Base-by-base conservation (phyloP, 768 basidiomycete genomes). In the Podaxis sp. region DNA sequence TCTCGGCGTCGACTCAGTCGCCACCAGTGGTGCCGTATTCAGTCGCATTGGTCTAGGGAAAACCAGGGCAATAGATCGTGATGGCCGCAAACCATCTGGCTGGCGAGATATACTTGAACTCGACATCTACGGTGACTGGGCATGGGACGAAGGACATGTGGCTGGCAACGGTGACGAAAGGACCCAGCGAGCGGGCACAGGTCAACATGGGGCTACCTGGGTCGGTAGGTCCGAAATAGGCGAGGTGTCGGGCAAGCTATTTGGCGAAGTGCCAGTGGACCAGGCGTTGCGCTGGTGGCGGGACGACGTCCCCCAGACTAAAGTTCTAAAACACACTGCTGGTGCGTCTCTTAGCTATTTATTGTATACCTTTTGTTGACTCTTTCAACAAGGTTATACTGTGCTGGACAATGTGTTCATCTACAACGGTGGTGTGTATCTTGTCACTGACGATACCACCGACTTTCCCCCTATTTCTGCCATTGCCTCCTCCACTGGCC, bases 361-460 rank as follows among this genome's bases (percentile, higher is more conserved):
- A 60, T 54, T 17, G 15, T 46, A 44, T 66, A 64, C 36, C 3
- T 7, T 12, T 52, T 52, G 52, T 36, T 46, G 36, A 22, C 8
- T 40, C 30, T 40, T 46, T 49, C 8, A 33, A 30, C 2, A 33
- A 95, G 95, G 95, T 3, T 92, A 87, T 75, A 93, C 91, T 0
- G 84, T 95, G 49, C 77, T 96, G 61, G 92, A 95, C 68, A 89
- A 92, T 64, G 80, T 93, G n/a, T 84, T 89, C 68, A 74, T 90
- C n/a, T 78, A 83, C 68, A 87, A 90, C 66, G 87, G 87, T 9
- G 85, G 86, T 2, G 82, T 93, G 64, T 92, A 86, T 72, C 73
- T 96, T 63, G 87, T 96, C 39, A 84, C 88, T 3, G 87, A 94
- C 70, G 79, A 87, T 63, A 80, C 81, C 4, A 72, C 79, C 1